phyloP scores from a whole-genome alignment of 352 stramenopile species.

The Aphanomyces cochlioides region DNA sequence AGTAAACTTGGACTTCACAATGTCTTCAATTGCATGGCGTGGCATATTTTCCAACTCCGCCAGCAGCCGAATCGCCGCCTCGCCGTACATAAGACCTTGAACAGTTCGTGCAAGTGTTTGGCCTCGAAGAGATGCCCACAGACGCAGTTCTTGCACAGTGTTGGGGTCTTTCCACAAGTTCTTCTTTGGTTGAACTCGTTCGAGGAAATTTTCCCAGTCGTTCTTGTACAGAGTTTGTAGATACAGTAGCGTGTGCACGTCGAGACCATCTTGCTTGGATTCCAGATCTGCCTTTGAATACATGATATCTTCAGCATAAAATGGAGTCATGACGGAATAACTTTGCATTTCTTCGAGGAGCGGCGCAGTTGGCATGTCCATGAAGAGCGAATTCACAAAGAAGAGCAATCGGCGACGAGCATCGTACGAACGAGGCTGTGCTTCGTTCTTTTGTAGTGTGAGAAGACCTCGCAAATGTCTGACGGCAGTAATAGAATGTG shows the following conservation, averaged over 20 bases:
- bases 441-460: slow-evolving; percentile 95
- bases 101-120: slow-evolving; percentile 97
- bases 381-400: slow-evolving; percentile 99
- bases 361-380: slow-evolving; percentile 97
- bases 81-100: slow-evolving; percentile 99
- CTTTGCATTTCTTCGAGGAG: slow-evolving; percentile 98
- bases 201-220: slow-evolving; percentile 98
- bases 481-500: slow-evolving; percentile 71
- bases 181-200: slow-evolving; percentile 93
- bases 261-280: slow-evolving; percentile 91
- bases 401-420: slow-evolving; percentile 94
- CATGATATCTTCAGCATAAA: slow-evolving; percentile 97
- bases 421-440: slow-evolving; percentile 96
- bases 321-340: slow-evolving; percentile 98
- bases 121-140: slow-evolving; percentile 97
- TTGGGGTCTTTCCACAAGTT: slow-evolving; percentile 88
- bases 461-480: slow-evolving; percentile 92
- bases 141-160: slow-evolving; percentile 84
- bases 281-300: slow-evolving; percentile 97
- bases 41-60: slow-evolving; percentile 86
- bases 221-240: slow-evolving; percentile 97
- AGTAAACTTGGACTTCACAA: slow-evolving; percentile 98
- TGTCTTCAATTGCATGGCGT: slow-evolving; percentile 78
- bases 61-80: slow-evolving; percentile 96
- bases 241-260: slow-evolving; percentile 83